phyloP scores from a whole-genome alignment of 2,329 filamentous ascomycete genomes.

The Ophiostoma ulmi region DNA sequence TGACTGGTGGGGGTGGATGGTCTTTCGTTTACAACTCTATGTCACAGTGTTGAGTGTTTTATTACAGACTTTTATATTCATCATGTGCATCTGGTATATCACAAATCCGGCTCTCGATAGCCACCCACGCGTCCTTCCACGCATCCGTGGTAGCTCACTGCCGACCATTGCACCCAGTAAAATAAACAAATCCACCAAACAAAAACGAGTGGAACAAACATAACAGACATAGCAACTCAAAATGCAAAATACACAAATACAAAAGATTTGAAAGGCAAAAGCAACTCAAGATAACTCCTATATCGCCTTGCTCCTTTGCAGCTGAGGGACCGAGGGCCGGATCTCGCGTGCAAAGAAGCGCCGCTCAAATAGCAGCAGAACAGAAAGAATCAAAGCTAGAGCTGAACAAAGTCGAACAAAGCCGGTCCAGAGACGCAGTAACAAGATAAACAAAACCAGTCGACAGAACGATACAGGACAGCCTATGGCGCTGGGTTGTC shows the following conservation, averaged over 20 bases:
- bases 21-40: background rate
- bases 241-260: background rate
- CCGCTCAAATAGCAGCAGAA: conserved; percentile 2
- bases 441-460: background rate
- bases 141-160: background rate
- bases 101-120: background rate
- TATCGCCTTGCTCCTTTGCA: conserved; percentile 18
- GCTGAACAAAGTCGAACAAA: background rate
- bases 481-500: conserved; percentile 73
- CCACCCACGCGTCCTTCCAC: background rate
- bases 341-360: background rate
- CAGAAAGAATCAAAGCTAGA: background rate
- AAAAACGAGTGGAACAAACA: background rate
- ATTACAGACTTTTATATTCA: background rate
- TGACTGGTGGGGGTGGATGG: background rate
- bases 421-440: background rate
- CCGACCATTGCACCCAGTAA: background rate
- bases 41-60: background rate
- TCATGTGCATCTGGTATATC: conserved; percentile 20
- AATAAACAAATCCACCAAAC: background rate
- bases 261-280: background rate
- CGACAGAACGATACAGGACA: background rate
- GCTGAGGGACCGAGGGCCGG: background rate
- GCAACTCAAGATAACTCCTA: conserved; percentile 16
- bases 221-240: background rate